These are phyloP conservation scores for Diaporthe velutina DNA, from an alignment of 2,329 filamentous ascomycete genomes.

Conservation along the genomic window DNA sequence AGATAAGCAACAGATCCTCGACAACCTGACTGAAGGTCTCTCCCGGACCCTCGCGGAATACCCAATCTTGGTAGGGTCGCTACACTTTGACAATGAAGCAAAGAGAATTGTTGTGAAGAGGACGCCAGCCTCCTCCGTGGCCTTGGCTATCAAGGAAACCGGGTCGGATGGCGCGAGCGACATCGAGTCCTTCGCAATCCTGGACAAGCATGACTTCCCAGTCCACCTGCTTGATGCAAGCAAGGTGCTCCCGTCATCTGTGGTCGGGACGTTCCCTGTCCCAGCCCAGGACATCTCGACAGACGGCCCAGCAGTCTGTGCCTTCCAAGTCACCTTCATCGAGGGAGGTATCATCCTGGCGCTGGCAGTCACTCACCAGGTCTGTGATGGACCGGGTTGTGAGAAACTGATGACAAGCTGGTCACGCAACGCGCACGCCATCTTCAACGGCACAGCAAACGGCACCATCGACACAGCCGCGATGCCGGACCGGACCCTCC, in stretches of 20 bases:
- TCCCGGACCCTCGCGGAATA: slow-evolving; percentile 27
- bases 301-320: slow-evolving; percentile 24
- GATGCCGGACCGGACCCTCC: background rate
- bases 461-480: background rate
- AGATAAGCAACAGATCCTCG: slow-evolving; percentile 15
- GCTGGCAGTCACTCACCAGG: slow-evolving; percentile 45
- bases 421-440: slow-evolving; percentile 44
- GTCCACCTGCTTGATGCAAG: slow-evolving; percentile 33
- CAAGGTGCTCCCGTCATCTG: slow-evolving; percentile 26
- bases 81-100: slow-evolving; percentile 34
- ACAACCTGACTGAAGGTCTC: slow-evolving; percentile 12
- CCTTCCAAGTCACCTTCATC: slow-evolving; percentile 47
- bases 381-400: slow-evolving; percentile 45
- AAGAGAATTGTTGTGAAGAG: slow-evolving; percentile 21
- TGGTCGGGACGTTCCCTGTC: slow-evolving; percentile 20
- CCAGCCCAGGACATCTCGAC: slow-evolving; percentile 21
- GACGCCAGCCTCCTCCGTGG: slow-evolving; percentile 7
- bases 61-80: slow-evolving; percentile 22
- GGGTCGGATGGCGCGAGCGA: slow-evolving; percentile 8
- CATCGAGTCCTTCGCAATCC: slow-evolving; percentile 20
- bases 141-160: slow-evolving; percentile 24
- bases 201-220: slow-evolving; percentile 33
- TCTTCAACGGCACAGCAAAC: slow-evolving; percentile 34
- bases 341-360: slow-evolving; percentile 46
- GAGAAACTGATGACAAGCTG: slow-evolving; percentile 46